Evolutionary conservation across 176 grass and related monocot species (phyloP), one percentile per base, ranked within the genome.

Genomic region (maize (Zea mays)): DNA sequence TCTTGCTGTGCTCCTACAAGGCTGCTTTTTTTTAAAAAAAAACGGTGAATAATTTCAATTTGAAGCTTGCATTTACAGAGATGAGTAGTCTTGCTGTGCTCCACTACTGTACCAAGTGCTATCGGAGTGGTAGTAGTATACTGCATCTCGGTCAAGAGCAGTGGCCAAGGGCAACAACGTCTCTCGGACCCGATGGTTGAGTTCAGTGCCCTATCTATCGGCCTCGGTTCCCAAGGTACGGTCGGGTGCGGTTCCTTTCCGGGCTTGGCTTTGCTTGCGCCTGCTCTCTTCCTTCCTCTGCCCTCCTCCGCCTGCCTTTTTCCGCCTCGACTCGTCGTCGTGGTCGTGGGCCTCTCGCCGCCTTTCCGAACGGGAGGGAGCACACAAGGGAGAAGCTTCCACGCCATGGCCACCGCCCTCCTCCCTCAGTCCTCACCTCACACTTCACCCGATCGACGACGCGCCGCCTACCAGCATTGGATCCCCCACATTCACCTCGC

Each of bases 371-470:
- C 38, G 38, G 38, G 38, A n/a, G 8, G 17, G 27, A 27, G 27
- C 27, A 27, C 7, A 11, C 56, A 39, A 70, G 58, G 81, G 81
- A 71, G 76, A 84, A 76, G 71, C 77, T 76, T 88, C 86, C 77
- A 84, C 77, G 86, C 42, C 75, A 65, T 79, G 38, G 69, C 4
- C 61, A 84, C 21, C 37, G 8, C 1, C 34, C 17, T 39, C 38
- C 38, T 39, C 38, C 55, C n/a, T 27, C 27, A 27, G 27, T 10
- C 3, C 52, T 0, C 2, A 7, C 19, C 17, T 39, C 54, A 56
- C 54, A 8, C n/a, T 6, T n/a, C 27, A 27, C 27, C 27, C 27
- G 27, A 27, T 27, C 27, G 27, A 27, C 27, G 54, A 56, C 54
- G 54, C 10, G 10, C 10, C 54, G 8, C 55, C 54, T 20, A 19